Evolutionary conservation across 768 basidiomycete genomes (phyloP).

Genomic region (Termitomyces sp.): DNA sequence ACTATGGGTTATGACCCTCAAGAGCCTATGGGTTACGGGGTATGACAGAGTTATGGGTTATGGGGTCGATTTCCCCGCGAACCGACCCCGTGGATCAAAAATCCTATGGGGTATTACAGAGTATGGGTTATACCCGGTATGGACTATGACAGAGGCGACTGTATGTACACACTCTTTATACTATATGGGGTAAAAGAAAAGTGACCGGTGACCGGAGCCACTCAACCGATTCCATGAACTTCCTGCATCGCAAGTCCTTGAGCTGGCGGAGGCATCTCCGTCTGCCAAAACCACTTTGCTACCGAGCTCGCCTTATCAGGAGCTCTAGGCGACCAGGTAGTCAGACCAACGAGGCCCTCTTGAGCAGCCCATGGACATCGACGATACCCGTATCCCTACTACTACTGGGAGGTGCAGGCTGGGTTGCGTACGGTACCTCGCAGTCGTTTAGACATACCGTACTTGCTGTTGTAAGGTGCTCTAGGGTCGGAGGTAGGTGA

Average conservation of each 20-base stretch:
- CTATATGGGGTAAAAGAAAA: conserved; percentile 13
- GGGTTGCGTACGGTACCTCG: conserved; percentile 57
- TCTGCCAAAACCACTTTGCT: neutral
- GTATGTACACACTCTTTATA: neutral
- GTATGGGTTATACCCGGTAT: too few relatives aligned
- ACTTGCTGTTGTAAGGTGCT: conserved; percentile 74
- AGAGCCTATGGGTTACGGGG: too few relatives aligned
- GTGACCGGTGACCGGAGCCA: neutral
- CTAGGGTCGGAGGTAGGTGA: conserved; percentile 62
- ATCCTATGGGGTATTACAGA: too few relatives aligned
- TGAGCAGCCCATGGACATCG: conserved; percentile 30
- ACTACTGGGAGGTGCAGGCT: conserved; percentile 29
- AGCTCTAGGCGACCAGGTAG: conserved; percentile 1
- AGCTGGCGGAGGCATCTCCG: conserved; percentile 13
- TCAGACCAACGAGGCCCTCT: neutral
- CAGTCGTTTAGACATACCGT: conserved; percentile 71
- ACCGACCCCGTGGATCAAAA: too few relatives aligned
- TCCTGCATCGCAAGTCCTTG: conserved; percentile 14
- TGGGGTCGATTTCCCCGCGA: too few relatives aligned
- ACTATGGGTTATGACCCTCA: too few relatives aligned
- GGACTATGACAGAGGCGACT: too few relatives aligned
- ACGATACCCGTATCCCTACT: conserved; percentile 28
- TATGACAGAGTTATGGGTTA: too few relatives aligned
- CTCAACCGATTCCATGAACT: conserved; percentile 9
- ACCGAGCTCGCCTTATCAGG: conserved; percentile 6